Conservation (phyloP, 768 basidiomycete genomes). For the Hirschioporus abietinus region DNA sequence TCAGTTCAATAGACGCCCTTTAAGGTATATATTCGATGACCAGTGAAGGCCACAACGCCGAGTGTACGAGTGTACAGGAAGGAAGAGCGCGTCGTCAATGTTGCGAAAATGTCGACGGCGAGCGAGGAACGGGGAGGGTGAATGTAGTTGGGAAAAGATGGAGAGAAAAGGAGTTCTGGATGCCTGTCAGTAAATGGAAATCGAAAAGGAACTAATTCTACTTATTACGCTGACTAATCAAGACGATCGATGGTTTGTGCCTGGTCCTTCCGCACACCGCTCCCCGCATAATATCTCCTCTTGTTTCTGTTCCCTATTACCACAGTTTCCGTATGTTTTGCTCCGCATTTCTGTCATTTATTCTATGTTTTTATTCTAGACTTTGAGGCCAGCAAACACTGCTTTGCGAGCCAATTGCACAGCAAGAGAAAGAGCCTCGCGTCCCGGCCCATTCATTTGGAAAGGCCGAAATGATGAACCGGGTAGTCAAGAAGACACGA, state of each 20-base stretch:
- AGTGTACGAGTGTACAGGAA: not conserved
- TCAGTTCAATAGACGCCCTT: not conserved
- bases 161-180: constrained; percentile 1
- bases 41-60: not conserved
- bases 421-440: not conserved
- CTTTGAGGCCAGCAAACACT: not conserved
- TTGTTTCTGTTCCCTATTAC: not conserved
- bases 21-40: not conserved
- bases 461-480: not conserved
- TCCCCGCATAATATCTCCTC: not conserved
- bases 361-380: not conserved
- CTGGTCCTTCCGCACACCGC: not conserved
- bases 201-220: not conserved
- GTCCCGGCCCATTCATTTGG: not conserved
- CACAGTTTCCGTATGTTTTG: not conserved
- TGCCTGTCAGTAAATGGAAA: not conserved
- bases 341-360: not conserved
- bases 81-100: not conserved
- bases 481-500: not conserved
- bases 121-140: not conserved
- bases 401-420: not conserved
- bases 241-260: not conserved
- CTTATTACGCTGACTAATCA: constrained; percentile 1
- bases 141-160: not conserved
- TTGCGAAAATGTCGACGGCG: not conserved